Conservation (phyloP, 352 stramenopile species). For the Globisporangium recalcitrans region DNA sequence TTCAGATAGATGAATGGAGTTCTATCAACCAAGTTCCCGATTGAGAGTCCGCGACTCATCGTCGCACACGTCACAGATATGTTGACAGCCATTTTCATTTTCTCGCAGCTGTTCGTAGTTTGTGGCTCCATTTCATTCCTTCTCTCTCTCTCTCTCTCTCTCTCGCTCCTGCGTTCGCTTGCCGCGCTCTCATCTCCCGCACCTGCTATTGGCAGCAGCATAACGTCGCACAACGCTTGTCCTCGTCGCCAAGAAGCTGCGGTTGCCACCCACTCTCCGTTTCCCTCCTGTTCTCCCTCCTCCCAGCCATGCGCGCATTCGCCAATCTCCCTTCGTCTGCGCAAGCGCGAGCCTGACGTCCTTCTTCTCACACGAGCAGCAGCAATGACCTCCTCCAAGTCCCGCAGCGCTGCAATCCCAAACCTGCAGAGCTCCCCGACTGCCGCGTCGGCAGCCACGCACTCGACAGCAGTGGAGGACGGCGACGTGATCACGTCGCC, state of each 20-base stretch:
- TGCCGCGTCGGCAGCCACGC: not conserved
- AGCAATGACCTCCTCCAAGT: conserved; percentile 4
- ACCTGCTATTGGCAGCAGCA: not conserved
- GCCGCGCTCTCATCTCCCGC: not conserved
- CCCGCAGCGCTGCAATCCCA: not conserved
- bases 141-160: too few species aligned
- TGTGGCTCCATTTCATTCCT: not conserved
- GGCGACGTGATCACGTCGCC: conserved; percentile 6
- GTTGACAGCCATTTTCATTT: not conserved
- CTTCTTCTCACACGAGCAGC: not conserved
- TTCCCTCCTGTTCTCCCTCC: not conserved
- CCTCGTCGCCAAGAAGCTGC: too few species aligned
- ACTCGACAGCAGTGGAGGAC: not conserved
- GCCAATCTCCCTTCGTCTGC: not conserved
- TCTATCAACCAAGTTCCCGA: not conserved
- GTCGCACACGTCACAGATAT: conserved; percentile 5
- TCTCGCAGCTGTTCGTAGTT: not conserved
- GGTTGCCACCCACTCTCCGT: not conserved
- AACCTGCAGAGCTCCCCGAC: conserved; percentile 4
- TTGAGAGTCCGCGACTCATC: not conserved
- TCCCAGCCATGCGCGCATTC: not conserved
- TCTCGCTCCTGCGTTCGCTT: too few species aligned
- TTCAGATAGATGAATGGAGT: not conserved
- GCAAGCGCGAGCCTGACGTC: not conserved
- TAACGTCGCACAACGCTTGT: not conserved